Base-by-base conservation (phyloP, 2,329 filamentous ascomycete genomes). In the Fusarium temperatum region DNA sequence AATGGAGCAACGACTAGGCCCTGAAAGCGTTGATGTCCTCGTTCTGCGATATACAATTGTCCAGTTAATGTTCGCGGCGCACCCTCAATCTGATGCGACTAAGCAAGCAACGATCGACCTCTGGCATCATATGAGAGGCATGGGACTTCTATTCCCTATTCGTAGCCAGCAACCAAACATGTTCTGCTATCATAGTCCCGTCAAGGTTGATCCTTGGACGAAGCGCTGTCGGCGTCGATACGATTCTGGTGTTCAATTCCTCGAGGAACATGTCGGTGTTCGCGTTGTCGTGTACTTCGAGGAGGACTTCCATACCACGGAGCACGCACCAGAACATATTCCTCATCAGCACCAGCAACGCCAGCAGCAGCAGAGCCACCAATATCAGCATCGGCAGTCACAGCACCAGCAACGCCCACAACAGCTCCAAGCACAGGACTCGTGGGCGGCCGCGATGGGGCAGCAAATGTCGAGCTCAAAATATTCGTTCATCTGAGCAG, bases 191-290 rank as follows among this genome's bases (percentile, higher is more conserved):
- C 84, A 86, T 63, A 84, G 84, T 63, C 81, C 82, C 1, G 78
- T 86, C 72, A 85, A 84, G 73, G 81, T 84, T 12, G 81, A 83
- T n/a, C 84, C 84, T 5, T 84, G 81, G 82, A 83, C 82, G 20
- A 85, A 83, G 72, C 80, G 84, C 63, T 85, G 84, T 63, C 80
- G 81, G 30, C 81, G 84, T 54, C 80, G 82, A 57, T 86, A 86
- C 72, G 82, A 84, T 20, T 76, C 80, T 8, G 80, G 81, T 7
- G 78, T 82, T 14, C 76, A 80, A 44, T 80, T 85, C 32, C 72
- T 85, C 32, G 79, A 84, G 61, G 77, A 83, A 59, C 81, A 84
- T 55, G 79, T 81, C 18, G 81, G 81, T 14, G 80, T 85, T 45
- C 82, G 79, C 58, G 73, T 85, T 14, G 73, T 81, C 17, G 79